Conservation (phyloP, 1,139 yeast genomes). For the Saccharomyces hybrid region DNA sequence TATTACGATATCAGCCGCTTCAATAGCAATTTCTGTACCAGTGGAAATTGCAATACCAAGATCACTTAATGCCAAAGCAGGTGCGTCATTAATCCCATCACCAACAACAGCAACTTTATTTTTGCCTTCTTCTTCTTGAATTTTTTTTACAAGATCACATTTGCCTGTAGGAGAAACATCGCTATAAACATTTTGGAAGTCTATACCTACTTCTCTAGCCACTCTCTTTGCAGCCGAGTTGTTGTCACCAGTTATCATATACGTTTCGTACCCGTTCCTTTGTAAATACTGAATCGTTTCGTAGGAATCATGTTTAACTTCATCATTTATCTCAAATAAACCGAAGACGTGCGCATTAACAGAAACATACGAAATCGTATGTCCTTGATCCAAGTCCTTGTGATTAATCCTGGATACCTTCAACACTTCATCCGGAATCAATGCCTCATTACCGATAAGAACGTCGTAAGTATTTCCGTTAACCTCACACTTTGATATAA, state of each 20-base stretch:
- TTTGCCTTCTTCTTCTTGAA: slow-evolving; percentile 38
- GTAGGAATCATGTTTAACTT: slow-evolving; percentile 58
- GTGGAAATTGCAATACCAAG: slow-evolving; percentile 86
- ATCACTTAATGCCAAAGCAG: slow-evolving; percentile 83
- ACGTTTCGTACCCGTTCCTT: slow-evolving; percentile 52
- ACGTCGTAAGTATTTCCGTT: slow-evolving; percentile 32
- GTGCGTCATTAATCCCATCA: slow-evolving; percentile 95
- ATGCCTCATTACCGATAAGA: slow-evolving; percentile 49
- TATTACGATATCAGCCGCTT: slow-evolving; percentile 89
- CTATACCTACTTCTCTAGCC: slow-evolving; percentile 63
- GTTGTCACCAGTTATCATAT: slow-evolving; percentile 88
- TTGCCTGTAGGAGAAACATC: slow-evolving; percentile 75
- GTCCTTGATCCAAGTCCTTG: slow-evolving; percentile 13
- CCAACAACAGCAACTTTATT: slow-evolving; percentile 75
- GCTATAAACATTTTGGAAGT: slow-evolving; percentile 57
- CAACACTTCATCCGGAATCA: slow-evolving; percentile 32
- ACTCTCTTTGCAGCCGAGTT: slow-evolving; percentile 53
- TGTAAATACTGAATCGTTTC: slow-evolving; percentile 52
- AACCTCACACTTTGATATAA: slow-evolving; percentile 34
- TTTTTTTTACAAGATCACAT: slow-evolving; percentile 52
- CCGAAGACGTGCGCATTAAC: slow-evolving; percentile 59
- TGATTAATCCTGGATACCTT: slow-evolving; percentile 6
- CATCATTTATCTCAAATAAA: slow-evolving; percentile 56
- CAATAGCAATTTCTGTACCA: slow-evolving; percentile 94
- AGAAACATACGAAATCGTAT: slow-evolving; percentile 36